Base-by-base conservation (phyloP, 768 basidiomycete genomes). In the Psilocybe sp. region DNA sequence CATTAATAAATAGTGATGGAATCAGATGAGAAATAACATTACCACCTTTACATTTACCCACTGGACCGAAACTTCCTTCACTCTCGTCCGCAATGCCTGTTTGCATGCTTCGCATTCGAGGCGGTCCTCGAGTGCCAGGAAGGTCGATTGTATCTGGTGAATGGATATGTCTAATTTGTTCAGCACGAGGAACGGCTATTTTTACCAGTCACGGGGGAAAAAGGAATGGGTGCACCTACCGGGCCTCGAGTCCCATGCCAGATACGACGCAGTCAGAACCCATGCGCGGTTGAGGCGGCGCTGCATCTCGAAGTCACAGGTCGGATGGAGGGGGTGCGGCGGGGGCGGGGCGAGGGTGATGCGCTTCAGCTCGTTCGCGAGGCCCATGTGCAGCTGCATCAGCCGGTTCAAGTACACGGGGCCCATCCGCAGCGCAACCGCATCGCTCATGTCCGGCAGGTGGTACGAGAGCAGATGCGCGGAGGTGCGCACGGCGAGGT, bases 241-340 rank as follows among this genome's bases (percentile, higher is more conserved):
- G 23, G 71, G 67, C 49, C 62, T 57, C 1, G 68, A 55, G 45
- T 71, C 70, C 71, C 71, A 74, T 9, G 61, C 63, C 3, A 73
- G 52, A 56, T 65, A 65, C 0, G 72, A 67, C 7, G 69, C 54
- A 4, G 65, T 65, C 4, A 73, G 55, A 3, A 67, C 64, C 73
- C 74, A 75, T 4, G 69, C 66, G n/a, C 72, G 59, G n/a, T 57
- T 61, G 15, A 73, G 44, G 13, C 56, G 60, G 44, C 65, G 69
- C 59, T 73, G 74, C n/a, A 67, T 61, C 0, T 11, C 35, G 45
- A 67, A 66, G 34, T 51, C 57, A 48, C 74, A 75, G 10, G 57
- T 47, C 8, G 46, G 42, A 1, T 61, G 65, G 0, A 63, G 59
- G 0, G 65, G 54, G 50, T 73, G 73, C 0, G 63, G 56, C 20